phyloP scores from a whole-genome alignment of 345 rosid species.

The Stellera chamaejasme region DNA sequence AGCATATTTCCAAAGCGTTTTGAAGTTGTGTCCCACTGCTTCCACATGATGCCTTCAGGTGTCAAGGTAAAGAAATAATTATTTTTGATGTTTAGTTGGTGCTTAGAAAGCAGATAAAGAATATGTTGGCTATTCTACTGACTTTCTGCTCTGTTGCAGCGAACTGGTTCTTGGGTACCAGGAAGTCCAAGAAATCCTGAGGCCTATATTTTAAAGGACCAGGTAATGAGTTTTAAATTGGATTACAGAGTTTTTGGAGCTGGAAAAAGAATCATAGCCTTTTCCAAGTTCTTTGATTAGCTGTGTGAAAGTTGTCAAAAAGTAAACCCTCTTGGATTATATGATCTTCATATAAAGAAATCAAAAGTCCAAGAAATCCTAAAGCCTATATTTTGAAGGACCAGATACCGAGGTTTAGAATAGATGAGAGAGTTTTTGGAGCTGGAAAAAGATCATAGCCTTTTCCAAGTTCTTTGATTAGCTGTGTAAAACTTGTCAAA shows the following conservation, averaged over 20 bases:
- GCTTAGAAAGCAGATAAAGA: not conserved
- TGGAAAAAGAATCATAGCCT: not conserved
- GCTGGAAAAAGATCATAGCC: not conserved
- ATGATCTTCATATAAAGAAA: too few relatives aligned
- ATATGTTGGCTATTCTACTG: conserved; percentile 3
- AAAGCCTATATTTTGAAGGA: conserved; percentile 78
- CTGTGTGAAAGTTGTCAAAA: too few relatives aligned
- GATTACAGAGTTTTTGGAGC: not conserved
- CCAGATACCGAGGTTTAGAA: conserved; percentile 43
- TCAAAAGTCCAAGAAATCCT: conserved; percentile 40
- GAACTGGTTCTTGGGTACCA: conserved; percentile 57
- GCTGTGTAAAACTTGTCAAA: too few relatives aligned
- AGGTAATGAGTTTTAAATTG: conserved; percentile 34
- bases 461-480: not conserved
- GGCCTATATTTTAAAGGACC: conserved; percentile 74
- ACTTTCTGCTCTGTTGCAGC: conserved; percentile 32
- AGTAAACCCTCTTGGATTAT: too few relatives aligned
- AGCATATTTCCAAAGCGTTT: conserved; percentile 71
- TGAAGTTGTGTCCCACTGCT: conserved; percentile 71
- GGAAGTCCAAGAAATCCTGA: conserved; percentile 81
- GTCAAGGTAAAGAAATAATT: conserved; percentile 32
- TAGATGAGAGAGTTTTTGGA: not conserved
- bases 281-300: not conserved
- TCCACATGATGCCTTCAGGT: conserved; percentile 86
- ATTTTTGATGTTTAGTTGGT: conserved; percentile 1